Conservation (phyloP, 148 eudicot species). For the Vaccinium macrocarpon region DNA sequence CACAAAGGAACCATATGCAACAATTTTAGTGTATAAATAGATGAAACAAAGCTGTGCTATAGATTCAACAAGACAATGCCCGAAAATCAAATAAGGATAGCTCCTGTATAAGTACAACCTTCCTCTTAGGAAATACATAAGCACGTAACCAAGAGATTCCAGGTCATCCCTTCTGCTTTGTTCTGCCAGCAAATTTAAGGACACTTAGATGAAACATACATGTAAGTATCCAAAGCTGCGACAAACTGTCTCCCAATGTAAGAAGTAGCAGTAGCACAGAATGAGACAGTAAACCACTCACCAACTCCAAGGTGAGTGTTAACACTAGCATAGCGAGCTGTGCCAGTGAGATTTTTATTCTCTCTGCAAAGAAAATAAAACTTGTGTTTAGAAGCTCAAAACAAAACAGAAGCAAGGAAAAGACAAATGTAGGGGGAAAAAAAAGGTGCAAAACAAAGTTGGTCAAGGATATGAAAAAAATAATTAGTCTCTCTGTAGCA, state of each 20-base stretch:
- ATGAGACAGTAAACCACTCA: constrained; percentile 37
- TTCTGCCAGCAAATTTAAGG: constrained; percentile 48
- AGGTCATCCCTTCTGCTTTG: constrained; percentile 98
- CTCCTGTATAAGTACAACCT: constrained; percentile 41
- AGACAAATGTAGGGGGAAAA: not conserved
- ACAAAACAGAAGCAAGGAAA: not conserved
- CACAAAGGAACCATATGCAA: constrained; percentile 20
- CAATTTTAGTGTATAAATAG: constrained; percentile 7
- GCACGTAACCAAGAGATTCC: constrained; percentile 95
- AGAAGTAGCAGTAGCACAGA: constrained; percentile 1
- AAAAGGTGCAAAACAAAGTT: not conserved
- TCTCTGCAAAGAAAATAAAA: constrained; percentile 52
- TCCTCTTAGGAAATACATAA: constrained; percentile 96
- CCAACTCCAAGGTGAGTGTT: constrained; percentile 97
- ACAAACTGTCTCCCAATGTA: not conserved
- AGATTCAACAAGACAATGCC: constrained; percentile 13
- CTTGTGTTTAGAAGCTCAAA: not conserved
- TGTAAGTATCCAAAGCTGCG: not conserved
- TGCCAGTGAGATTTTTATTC: constrained; percentile 93
- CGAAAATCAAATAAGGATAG: not conserved
- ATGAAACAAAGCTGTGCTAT: not conserved
- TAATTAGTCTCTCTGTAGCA: not conserved
- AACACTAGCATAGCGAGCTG: constrained; percentile 99
- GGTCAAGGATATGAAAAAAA: not conserved
- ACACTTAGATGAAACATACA: not conserved